Evolutionary conservation across 1,139 yeast genomes (phyloP), one percentile per base, ranked within the genome.

Genomic region (Yamadazyma membranifaciens): DNA sequence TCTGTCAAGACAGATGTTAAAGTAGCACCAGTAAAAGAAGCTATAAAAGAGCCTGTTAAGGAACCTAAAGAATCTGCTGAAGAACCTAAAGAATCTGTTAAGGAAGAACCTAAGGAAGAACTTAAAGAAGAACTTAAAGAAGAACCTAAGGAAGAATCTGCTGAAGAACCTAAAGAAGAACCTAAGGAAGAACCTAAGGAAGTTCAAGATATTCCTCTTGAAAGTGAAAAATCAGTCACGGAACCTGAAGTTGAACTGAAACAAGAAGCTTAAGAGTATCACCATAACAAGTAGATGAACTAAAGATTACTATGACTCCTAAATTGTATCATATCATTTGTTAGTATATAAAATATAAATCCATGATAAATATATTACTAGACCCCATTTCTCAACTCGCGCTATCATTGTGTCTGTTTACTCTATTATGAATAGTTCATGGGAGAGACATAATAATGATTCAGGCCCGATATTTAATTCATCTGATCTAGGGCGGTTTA

Each of bases 91-190:
- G 28, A 39, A 9, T 42, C 41, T 20, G 7, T 20, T 20, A 20
- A 20, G 7, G 24, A 33, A 28, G 32, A 20, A 33, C 11, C 35
- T 9, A 43, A 35, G 41, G 39, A 34, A 9, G 36, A 39, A 34
- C 41, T 24, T 25, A 13, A 31, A 34, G 48, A 43, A 17, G 43
- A 34, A 4, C 38, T 30, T 20, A 44, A 42, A 17, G 38, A 44
- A 39, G 33, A 30, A 15, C 39, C 12, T 12, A 37, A 39, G 31
- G 41, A 43, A 16, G 39, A 36, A 10, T 38, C 31, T 14, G 42
- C 36, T 16, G 43, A 34, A n/a, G 34, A 31, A 31, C 24, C 24
- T 22, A 37, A 40, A 13, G 42, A 30, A 31, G 43, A 41, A 33
- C 26, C 39, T 9, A 43, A 40, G 20, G 40, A 44, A 16, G 40